Conservation (phyloP, 2,329 filamentous ascomycete genomes). For the Coniella lustricola region DNA sequence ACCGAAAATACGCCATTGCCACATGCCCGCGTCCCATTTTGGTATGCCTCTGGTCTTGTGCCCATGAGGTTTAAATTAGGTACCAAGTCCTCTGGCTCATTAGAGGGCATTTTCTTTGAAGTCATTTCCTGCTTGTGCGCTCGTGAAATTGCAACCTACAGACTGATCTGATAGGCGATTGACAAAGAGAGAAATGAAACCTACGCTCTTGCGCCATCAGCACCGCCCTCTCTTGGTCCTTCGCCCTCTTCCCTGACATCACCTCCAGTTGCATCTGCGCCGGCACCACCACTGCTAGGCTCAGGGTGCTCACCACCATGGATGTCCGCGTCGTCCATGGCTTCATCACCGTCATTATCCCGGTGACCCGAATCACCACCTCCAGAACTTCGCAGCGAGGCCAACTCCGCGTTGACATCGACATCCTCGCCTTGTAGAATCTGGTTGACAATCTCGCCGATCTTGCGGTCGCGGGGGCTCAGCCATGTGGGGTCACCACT, state of each 20-base stretch:
- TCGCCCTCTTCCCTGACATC: slow-evolving; percentile 88
- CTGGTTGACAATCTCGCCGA: slow-evolving; percentile 78
- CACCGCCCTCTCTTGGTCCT: slow-evolving; percentile 82
- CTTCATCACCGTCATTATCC: slow-evolving; percentile 56
- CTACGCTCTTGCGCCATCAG: slow-evolving; percentile 99
- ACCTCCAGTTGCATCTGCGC: slow-evolving; percentile 79
- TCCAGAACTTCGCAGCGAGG: slow-evolving; percentile 46
- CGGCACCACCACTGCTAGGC: slow-evolving; percentile 70
- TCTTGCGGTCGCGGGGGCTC: slow-evolving; percentile 77
- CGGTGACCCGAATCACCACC: slow-evolving; percentile 37
- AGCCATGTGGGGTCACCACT: slow-evolving; percentile 68
- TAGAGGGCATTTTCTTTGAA: not conserved
- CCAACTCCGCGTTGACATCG: slow-evolving; percentile 66
- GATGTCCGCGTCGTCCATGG: slow-evolving; percentile 71
- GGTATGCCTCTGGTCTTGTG: slow-evolving; percentile 7
- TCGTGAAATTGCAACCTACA: not conserved
- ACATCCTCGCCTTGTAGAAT: slow-evolving; percentile 86
- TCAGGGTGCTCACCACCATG: slow-evolving; percentile 52
- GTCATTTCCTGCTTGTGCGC: not conserved
- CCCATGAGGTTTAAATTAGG: slow-evolving; percentile 4
- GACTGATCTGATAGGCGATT: not conserved
- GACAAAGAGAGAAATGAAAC: slow-evolving; percentile 45
- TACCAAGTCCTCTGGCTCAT: not conserved
- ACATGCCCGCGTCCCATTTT: slow-evolving; percentile 2
- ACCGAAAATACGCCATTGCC: slow-evolving; percentile 4